Percentiles rank a stretch among this genome's conserved stretches.
Evolutionary conservation across 306 rosid species (phyloP).

Genomic region (Begonia peltatifolia): DNA sequence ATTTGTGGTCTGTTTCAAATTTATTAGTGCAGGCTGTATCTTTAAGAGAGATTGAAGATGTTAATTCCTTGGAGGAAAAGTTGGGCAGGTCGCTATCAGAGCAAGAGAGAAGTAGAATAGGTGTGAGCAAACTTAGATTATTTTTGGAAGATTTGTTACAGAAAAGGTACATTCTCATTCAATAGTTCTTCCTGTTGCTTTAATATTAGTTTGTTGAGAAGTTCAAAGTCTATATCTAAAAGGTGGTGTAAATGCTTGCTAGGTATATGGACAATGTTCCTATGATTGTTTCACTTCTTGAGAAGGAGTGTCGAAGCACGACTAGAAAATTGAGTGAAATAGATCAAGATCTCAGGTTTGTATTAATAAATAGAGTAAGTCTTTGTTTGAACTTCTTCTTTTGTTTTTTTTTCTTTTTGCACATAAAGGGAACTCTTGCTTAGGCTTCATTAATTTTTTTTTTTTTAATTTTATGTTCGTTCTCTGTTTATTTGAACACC

Average conservation of each 20-base stretch:
- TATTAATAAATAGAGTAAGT: background rate
- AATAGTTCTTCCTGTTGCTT: background rate
- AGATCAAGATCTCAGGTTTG: slow-evolving; percentile 75
- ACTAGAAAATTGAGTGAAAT: slow-evolving; percentile 65
- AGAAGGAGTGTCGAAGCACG: slow-evolving; percentile 72
- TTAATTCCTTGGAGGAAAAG: slow-evolving; percentile 67
- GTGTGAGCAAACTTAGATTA: slow-evolving; percentile 75
- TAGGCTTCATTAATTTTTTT: no score
- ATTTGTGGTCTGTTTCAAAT: slow-evolving; percentile 1
- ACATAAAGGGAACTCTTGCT: no score
- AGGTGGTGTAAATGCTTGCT: slow-evolving; percentile 19
- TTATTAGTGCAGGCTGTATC: slow-evolving; percentile 51
- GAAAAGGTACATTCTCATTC: slow-evolving; percentile 39
- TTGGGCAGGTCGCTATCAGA: slow-evolving; percentile 64
- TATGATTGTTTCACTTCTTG: slow-evolving; percentile 88
- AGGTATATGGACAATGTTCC: slow-evolving; percentile 93
- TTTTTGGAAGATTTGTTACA: slow-evolving; percentile 83
- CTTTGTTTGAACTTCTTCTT: background rate
- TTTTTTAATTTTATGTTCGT: background rate
- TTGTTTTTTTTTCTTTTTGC: background rate
- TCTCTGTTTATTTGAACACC: background rate
- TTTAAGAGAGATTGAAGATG: slow-evolving; percentile 74
- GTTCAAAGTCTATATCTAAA: slow-evolving; percentile 10
- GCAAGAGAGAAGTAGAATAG: slow-evolving; percentile 80
- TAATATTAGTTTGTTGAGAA: slow-evolving; percentile 5